These are phyloP conservation scores for Annulohypoxylon moriforme DNA, from an alignment of 495 filamentous ascomycete species.

Conservation along the genomic window DNA sequence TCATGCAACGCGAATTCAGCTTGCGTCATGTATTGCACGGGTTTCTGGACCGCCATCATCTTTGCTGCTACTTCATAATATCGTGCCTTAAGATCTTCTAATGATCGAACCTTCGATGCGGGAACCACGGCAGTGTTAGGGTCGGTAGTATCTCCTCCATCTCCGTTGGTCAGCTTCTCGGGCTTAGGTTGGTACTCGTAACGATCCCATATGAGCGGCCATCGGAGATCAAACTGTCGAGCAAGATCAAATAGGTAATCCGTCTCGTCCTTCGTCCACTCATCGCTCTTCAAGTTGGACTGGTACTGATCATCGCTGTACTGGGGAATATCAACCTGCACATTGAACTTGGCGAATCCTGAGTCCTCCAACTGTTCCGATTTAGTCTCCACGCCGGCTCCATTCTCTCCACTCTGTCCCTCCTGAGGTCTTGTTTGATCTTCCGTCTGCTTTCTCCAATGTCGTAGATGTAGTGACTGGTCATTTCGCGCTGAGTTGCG, in stretches of 20 bases:
- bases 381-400: conserved; percentile 21
- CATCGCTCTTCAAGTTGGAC: conserved; percentile 71
- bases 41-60: conserved; percentile 85
- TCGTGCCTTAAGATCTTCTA: conserved; percentile 92
- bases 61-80: conserved; percentile 88
- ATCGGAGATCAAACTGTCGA: conserved; percentile 83
- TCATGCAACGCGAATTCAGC: conserved; percentile 84
- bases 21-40: conserved; percentile 83
- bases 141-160: conserved; percentile 41
- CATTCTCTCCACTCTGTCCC: conserved; percentile 29
- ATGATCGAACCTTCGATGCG: conserved; percentile 64
- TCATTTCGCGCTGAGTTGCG: conserved; percentile 66
- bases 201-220: conserved; percentile 91
- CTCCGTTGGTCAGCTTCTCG: conserved; percentile 39
- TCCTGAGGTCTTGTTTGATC: conserved; percentile 41
- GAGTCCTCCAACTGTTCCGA: conserved; percentile 59
- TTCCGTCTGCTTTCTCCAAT: conserved; percentile 70
- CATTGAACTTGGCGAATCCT: conserved; percentile 82
- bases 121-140: conserved; percentile 60
- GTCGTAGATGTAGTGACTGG: conserved; percentile 67
- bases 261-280: conserved; percentile 93
- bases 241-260: conserved; percentile 84
- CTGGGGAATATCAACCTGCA: conserved; percentile 75
- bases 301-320: conserved; percentile 92
- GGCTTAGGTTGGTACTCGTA: conserved; percentile 78